These are phyloP conservation scores for Helianthus tuberosus DNA, from an alignment of 129 eudicot genomes.

Conservation along the genomic window DNA sequence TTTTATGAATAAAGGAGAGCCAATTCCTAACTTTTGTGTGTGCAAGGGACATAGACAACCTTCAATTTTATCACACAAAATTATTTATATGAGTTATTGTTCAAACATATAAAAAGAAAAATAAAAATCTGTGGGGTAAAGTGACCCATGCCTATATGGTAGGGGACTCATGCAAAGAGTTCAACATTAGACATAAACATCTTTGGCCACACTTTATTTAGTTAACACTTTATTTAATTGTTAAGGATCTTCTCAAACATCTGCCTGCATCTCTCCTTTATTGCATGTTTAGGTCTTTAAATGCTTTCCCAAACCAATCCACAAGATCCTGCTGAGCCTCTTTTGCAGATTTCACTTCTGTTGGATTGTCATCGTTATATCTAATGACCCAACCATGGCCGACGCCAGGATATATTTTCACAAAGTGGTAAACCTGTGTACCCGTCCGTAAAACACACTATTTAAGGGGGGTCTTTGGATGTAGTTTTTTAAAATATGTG, in stretches of 20 bases:
- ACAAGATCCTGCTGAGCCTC: constrained; percentile 69
- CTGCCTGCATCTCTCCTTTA: neutral
- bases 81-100: neutral
- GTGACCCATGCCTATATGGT: too few species aligned
- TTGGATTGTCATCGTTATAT: constrained; percentile 57
- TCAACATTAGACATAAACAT: neutral
- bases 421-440: constrained; percentile 66
- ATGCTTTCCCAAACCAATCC: constrained; percentile 51
- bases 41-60: too few species aligned
- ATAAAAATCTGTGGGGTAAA: neutral
- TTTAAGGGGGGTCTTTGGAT: neutral
- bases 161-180: neutral
- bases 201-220: constrained; percentile 21
- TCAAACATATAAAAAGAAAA: neutral
- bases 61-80: too few species aligned
- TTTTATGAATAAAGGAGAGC: too few species aligned
- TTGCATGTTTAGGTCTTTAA: constrained; percentile 5
- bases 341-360: constrained; percentile 49
- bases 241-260: neutral
- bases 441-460: neutral
- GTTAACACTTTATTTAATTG: constrained; percentile 17
- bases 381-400: constrained; percentile 76
- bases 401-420: constrained; percentile 76
- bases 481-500: too few species aligned
- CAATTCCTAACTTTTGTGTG: too few species aligned